A percentile compares a stretch with the other conserved stretches of the same genome.
Evolutionary conservation across 2,329 filamentous ascomycete species (phyloP).

Genomic region (Aspergillus arachidicola): DNA sequence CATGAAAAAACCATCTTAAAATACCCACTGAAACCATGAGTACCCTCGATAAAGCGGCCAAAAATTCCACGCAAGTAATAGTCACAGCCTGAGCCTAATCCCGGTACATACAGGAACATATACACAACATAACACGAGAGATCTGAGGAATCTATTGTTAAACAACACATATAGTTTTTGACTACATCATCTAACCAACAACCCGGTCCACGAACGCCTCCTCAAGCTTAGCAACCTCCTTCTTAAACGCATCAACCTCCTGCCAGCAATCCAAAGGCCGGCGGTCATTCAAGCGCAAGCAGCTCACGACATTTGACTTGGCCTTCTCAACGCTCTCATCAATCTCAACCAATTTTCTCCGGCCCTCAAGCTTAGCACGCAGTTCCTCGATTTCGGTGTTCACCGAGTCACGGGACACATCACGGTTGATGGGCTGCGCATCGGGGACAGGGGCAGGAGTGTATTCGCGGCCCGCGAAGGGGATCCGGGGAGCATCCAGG

Average conservation of each 20-base stretch:
- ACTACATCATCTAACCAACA: constrained; percentile 35
- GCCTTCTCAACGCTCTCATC: constrained; percentile 74
- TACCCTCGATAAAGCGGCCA: background rate
- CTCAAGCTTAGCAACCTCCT: constrained; percentile 84
- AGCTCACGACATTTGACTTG: constrained; percentile 74
- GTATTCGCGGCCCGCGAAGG: constrained; percentile 44
- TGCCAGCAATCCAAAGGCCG: constrained; percentile 91
- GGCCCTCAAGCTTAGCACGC: constrained; percentile 60
- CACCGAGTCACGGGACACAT: constrained; percentile 56
- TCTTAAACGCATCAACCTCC: constrained; percentile 89
- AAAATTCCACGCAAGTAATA: constrained; percentile 5
- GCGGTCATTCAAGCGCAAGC: constrained; percentile 80
- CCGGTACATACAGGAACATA: constrained; percentile 21
- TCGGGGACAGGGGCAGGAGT: constrained; percentile 25
- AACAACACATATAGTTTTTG: constrained; percentile 5
- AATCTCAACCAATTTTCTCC: constrained; percentile 63
- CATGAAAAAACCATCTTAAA: background rate
- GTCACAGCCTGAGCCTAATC: background rate
- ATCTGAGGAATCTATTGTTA: constrained; percentile 18
- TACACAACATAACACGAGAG: constrained; percentile 20
- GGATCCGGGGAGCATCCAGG: constrained; percentile 46
- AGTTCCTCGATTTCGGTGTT: constrained; percentile 61
- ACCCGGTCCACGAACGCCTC: constrained; percentile 85
- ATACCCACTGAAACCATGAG: background rate
- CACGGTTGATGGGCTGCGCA: constrained; percentile 38